phyloP scores from a whole-genome alignment of 2,329 filamentous ascomycete genomes.

The Raffaelea ambrosiae region DNA sequence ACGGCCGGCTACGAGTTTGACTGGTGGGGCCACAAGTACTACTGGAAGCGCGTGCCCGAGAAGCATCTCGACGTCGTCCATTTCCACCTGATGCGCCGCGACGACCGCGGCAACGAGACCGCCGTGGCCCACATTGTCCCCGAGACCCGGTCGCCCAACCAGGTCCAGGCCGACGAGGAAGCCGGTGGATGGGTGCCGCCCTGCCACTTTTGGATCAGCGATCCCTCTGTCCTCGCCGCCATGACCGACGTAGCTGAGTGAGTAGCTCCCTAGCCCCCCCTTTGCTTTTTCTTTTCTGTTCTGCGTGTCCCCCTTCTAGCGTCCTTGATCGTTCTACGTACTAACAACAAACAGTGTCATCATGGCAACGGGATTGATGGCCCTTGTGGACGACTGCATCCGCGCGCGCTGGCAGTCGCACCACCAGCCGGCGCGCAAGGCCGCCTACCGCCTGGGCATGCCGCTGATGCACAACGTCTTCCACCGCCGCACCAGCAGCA shows the following conservation, averaged over 20 bases:
- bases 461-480: conserved; percentile 25
- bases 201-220: conserved; percentile 83
- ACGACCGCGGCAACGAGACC: conserved; percentile 30
- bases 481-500: conserved; percentile 15
- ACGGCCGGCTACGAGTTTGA: conserved; percentile 88
- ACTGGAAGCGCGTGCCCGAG: conserved; percentile 69
- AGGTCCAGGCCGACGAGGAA: conserved; percentile 61
- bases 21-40: conserved; percentile 83
- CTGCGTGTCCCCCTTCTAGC: too few species aligned
- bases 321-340: too few species aligned
- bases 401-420: conserved; percentile 56
- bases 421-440: conserved; percentile 29
- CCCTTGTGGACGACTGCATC: conserved; percentile 87
- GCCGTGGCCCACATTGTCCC: conserved; percentile 69
- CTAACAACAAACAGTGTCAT: conserved; percentile 54
- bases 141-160: conserved; percentile 61
- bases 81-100: conserved; percentile 65
- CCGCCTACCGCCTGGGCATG: conserved; percentile 23
- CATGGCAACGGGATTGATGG: conserved; percentile 79
- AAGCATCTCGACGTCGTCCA: conserved; percentile 62
- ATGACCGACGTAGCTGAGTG: conserved; percentile 82
- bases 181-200: conserved; percentile 87
- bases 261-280: conserved; percentile 27
- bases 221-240: conserved; percentile 58
- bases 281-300: conserved; percentile 1